Evolutionary conservation across 306 rosid genomes (phyloP).

Genomic region (Ziziphus jujuba): DNA sequence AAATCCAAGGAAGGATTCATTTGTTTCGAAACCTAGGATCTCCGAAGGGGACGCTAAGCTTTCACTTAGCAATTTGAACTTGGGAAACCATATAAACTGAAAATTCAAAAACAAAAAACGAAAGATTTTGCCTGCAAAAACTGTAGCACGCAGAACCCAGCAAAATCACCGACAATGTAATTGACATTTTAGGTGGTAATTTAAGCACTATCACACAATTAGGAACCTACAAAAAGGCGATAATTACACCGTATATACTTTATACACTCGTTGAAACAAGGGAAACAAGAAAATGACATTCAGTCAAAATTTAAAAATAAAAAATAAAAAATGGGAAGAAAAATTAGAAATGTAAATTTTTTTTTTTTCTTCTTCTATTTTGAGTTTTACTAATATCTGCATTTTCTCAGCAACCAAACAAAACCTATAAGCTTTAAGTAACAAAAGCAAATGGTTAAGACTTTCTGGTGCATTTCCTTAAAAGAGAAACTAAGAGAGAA

Average conservation of each 20-base stretch:
- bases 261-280: too few relatives aligned
- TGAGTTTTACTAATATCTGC: neutral
- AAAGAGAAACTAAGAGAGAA: conserved; percentile 2
- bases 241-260: too few relatives aligned
- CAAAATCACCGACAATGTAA: neutral
- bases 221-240: too few relatives aligned
- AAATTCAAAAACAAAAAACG: neutral
- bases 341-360: neutral
- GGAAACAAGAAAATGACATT: neutral
- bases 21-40: too few relatives aligned
- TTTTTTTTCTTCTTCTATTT: neutral
- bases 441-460: neutral
- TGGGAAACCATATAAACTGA: neutral
- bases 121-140: neutral
- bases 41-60: too few relatives aligned
- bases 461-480: conserved; percentile 7
- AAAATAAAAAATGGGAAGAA: neutral
- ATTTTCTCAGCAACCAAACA: conserved; percentile 16
- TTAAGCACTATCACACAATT: neutral
- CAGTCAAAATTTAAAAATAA: neutral
- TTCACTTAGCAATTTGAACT: neutral
- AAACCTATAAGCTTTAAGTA: neutral
- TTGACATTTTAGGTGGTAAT: neutral
- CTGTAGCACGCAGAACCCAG: neutral
- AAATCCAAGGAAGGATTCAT: too few relatives aligned